phyloP scores from a whole-genome alignment of 306 rosid species.

The Calophaca sinica region DNA sequence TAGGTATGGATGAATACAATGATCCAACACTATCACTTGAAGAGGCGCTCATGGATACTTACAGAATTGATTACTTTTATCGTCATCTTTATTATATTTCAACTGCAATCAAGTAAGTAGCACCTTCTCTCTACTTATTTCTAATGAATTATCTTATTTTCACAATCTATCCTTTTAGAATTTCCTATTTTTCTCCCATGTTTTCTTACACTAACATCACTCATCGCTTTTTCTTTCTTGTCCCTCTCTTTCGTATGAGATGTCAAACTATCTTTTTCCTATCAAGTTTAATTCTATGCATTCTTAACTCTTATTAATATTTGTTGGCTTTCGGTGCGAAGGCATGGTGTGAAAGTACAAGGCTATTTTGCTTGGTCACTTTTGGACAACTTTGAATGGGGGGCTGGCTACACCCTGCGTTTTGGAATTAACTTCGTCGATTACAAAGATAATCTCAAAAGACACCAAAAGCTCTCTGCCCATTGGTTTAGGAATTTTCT shows the following conservation, averaged over 20 bases:
- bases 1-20: constrained; percentile 64
- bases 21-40: constrained; percentile 55
- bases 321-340: constrained; percentile 23
- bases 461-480: constrained; percentile 64
- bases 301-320: neutral
- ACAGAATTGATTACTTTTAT: constrained; percentile 60
- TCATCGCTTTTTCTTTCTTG: no score
- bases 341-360: constrained; percentile 58
- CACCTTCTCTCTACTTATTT: constrained; percentile 12
- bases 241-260: neutral
- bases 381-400: constrained; percentile 70
- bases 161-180: no score
- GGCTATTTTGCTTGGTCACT: constrained; percentile 78
- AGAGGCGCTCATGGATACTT: constrained; percentile 57
- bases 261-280: neutral
- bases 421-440: constrained; percentile 65
- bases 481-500: constrained; percentile 65
- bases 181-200: no score
- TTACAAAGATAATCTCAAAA: constrained; percentile 54
- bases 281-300: neutral
- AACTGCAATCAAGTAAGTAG: constrained; percentile 58
- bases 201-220: no score
- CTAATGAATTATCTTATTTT: neutral
- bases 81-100: constrained; percentile 64
- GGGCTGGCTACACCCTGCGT: constrained; percentile 51